A percentile compares a stretch with the other conserved stretches of the same genome.
These are phyloP conservation scores for Zopfochytrium polystomum DNA, from an alignment of 371 early-diverging fungal genomes.

Conservation along the genomic window DNA sequence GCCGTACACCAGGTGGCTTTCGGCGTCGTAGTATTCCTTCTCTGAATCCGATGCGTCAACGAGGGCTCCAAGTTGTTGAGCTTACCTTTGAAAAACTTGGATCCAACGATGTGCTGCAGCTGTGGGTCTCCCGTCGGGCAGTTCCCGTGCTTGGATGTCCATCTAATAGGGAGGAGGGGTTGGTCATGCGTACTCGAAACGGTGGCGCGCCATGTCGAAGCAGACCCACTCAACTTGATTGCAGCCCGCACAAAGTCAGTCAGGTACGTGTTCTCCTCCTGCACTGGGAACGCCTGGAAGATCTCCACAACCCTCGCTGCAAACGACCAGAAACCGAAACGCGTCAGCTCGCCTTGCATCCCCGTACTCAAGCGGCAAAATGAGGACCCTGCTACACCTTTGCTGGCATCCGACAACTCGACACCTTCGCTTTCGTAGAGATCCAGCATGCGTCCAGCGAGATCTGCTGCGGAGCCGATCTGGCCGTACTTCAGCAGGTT, in stretches of 20 bases:
- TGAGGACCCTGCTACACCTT: too few species aligned
- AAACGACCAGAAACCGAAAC: neutral
- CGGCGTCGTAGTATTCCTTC: slow-evolving; percentile 45
- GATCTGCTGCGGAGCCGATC: slow-evolving; percentile 79
- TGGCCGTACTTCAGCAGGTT: slow-evolving; percentile 77
- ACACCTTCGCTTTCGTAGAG: slow-evolving; percentile 67
- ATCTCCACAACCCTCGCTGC: slow-evolving; percentile 29
- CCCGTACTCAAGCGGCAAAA: neutral
- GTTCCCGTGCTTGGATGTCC: slow-evolving; percentile 63
- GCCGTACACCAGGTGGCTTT: slow-evolving; percentile 44
- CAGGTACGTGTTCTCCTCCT: slow-evolving; percentile 22
- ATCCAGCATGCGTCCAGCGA: slow-evolving; percentile 75
- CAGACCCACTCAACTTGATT: too few species aligned
- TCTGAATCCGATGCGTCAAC: too few species aligned
- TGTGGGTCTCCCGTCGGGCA: slow-evolving; percentile 72
- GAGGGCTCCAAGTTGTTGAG: too few species aligned
- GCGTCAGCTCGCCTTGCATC: neutral
- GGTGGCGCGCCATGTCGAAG: too few species aligned
- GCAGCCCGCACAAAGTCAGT: slow-evolving; percentile 32
- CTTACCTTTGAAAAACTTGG: slow-evolving; percentile 50
- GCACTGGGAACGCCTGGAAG: slow-evolving; percentile 37
- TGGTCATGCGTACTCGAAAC: neutral
- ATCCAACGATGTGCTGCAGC: slow-evolving; percentile 81
- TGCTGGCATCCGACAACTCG: slow-evolving; percentile 69
- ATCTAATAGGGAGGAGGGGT: slow-evolving; percentile 42